phyloP scores from a whole-genome alignment of 2,329 filamentous ascomycete genomes.

The Neoascochyta sp. region DNA sequence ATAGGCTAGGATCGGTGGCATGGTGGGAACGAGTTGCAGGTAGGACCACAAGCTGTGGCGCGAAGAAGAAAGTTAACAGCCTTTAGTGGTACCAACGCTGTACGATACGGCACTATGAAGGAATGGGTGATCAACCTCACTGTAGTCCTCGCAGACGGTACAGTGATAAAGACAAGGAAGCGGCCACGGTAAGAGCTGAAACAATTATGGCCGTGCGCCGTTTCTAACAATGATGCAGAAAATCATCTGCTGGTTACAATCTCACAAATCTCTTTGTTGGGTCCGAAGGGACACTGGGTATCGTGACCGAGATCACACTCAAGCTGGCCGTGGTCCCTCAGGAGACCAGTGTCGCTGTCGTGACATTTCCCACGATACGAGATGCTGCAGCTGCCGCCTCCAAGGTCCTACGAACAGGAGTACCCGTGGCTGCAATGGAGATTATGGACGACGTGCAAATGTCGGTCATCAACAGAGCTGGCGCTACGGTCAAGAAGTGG shows the following conservation, averaged over 20 bases:
- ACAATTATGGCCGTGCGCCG: background rate
- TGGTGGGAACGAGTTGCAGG: slow-evolving; percentile 71
- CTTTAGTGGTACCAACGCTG: slow-evolving; percentile 74
- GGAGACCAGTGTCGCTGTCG: slow-evolving; percentile 72
- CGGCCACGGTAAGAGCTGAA: slow-evolving; percentile 55
- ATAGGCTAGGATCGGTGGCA: slow-evolving; percentile 71
- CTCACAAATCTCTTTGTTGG: slow-evolving; percentile 76
- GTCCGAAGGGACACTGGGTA: slow-evolving; percentile 74
- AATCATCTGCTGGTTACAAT: slow-evolving; percentile 80
- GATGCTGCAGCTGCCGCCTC: slow-evolving; percentile 72
- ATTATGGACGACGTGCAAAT: slow-evolving; percentile 89
- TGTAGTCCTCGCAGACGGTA: slow-evolving; percentile 74
- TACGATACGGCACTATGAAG: slow-evolving; percentile 81
- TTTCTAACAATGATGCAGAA: slow-evolving; percentile 41
- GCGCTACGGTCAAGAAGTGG: slow-evolving; percentile 68
- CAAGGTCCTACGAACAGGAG: slow-evolving; percentile 68
- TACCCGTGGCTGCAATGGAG: slow-evolving; percentile 75
- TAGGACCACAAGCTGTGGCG: no score
- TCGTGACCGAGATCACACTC: slow-evolving; percentile 79
- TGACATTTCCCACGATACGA: slow-evolving; percentile 72
- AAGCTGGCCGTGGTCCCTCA: slow-evolving; percentile 75
- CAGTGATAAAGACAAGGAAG: slow-evolving; percentile 71
- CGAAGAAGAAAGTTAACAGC: no score
- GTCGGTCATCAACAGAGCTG: slow-evolving; percentile 73
- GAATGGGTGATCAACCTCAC: slow-evolving; percentile 84